Conservation (phyloP, 495 filamentous ascomycete species). For the Penicillium ochrochloron region DNA sequence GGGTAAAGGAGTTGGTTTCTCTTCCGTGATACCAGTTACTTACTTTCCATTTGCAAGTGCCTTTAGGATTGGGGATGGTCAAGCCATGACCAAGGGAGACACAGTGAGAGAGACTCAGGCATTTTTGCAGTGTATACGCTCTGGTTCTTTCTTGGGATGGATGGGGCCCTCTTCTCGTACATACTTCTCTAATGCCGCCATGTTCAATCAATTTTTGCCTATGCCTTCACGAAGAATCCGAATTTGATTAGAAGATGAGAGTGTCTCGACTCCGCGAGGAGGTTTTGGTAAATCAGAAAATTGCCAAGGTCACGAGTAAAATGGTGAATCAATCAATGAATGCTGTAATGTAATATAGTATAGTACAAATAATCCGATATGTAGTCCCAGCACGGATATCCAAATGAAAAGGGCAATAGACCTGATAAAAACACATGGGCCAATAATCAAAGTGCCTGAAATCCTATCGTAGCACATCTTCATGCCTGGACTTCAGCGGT, state of each 20-base stretch:
- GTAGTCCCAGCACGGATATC: constrained; percentile 24
- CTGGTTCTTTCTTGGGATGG: constrained; percentile 16
- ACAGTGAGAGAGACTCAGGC: constrained; percentile 4
- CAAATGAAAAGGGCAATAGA: constrained; percentile 10
- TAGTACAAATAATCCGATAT: constrained; percentile 33
- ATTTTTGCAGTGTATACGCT: constrained; percentile 24
- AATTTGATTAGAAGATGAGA: neutral
- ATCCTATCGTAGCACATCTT: neutral
- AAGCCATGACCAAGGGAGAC: constrained; percentile 6
- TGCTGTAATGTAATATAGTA: constrained; percentile 28
- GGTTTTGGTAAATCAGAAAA: neutral
- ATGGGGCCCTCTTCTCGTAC: constrained; percentile 23
- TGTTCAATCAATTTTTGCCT: constrained; percentile 6
- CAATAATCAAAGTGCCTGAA: neutral
- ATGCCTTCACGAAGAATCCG: neutral
- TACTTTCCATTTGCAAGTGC: constrained; percentile 30
- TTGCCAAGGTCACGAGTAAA: neutral
- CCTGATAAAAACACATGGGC: constrained; percentile 5
- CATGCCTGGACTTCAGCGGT: constrained; percentile 5
- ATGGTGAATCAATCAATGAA: constrained; percentile 10
- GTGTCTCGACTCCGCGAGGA: neutral
- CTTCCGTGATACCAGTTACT: constrained; percentile 38
- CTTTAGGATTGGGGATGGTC: constrained; percentile 16
- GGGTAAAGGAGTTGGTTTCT: constrained; percentile 38
- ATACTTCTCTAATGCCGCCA: constrained; percentile 29